These are phyloP conservation scores for Annulohypoxylon maeteangense DNA, from an alignment of 495 filamentous ascomycete genomes.

Conservation along the genomic window DNA sequence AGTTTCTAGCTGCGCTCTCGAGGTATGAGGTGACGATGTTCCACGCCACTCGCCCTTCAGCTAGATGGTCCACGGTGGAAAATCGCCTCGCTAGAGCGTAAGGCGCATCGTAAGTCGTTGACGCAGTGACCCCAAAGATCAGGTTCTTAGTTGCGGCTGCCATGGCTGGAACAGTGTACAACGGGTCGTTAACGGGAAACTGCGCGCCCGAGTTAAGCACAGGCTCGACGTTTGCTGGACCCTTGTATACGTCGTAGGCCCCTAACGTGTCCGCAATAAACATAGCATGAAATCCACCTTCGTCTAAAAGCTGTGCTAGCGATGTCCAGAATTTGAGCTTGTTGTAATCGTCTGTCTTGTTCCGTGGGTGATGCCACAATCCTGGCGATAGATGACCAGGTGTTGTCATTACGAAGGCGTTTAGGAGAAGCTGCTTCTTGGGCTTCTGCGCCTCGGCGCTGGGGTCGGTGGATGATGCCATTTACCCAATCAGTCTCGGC, in stretches of 20 bases:
- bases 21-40: slow-evolving; percentile 72
- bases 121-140: slow-evolving; percentile 67
- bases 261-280: slow-evolving; percentile 60
- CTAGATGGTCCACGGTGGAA: slow-evolving; percentile 69
- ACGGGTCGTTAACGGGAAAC: slow-evolving; percentile 66
- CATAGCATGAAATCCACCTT: slow-evolving; percentile 65
- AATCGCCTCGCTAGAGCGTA: slow-evolving; percentile 68
- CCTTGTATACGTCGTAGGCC: slow-evolving; percentile 70
- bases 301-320: slow-evolving; percentile 56
- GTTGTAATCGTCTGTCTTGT: slow-evolving; percentile 64
- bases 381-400: slow-evolving; percentile 64
- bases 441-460: slow-evolving; percentile 21
- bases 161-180: slow-evolving; percentile 51
- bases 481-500: too few relatives aligned
- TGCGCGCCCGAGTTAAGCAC: slow-evolving; percentile 65
- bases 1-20: slow-evolving; percentile 68
- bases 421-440: slow-evolving; percentile 65
- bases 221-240: slow-evolving; percentile 63
- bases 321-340: slow-evolving; percentile 51
- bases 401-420: slow-evolving; percentile 67
- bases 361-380: slow-evolving; percentile 64
- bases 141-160: slow-evolving; percentile 61
- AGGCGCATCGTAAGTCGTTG: slow-evolving; percentile 70
- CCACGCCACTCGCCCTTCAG: slow-evolving; percentile 67
- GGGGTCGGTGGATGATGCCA: slow-evolving; percentile 33